Conservation (phyloP, 495 filamentous ascomycete genomes). For the Usnea hakonensis region DNA sequence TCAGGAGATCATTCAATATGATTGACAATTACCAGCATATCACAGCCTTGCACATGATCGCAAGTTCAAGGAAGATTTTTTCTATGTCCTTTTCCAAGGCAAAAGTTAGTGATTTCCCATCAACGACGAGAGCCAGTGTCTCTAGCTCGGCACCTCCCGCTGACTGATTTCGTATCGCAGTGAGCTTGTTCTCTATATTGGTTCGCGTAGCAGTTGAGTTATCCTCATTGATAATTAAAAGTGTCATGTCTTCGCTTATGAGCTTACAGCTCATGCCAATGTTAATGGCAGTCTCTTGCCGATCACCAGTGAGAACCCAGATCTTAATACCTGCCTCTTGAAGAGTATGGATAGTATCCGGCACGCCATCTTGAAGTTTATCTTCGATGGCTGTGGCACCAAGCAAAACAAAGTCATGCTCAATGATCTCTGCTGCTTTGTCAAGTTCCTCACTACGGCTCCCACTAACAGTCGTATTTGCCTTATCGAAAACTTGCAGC, state of each 20-base stretch:
- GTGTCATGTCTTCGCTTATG: slow-evolving; percentile 97
- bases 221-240: slow-evolving; percentile 94
- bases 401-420: slow-evolving; percentile 81
- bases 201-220: slow-evolving; percentile 63
- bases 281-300: slow-evolving; percentile 98
- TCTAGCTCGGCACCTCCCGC: slow-evolving; percentile 70
- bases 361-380: slow-evolving; percentile 92
- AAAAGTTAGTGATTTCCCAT: slow-evolving; percentile 90
- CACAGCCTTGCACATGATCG: slow-evolving; percentile 94
- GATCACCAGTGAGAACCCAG: slow-evolving; percentile 96
- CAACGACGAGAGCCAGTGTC: slow-evolving; percentile 88
- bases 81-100: slow-evolving; percentile 92
- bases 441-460: slow-evolving; percentile 92
- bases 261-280: slow-evolving; percentile 99
- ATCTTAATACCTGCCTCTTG: slow-evolving; percentile 98
- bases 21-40: slow-evolving; percentile 69
- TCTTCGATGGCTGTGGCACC: slow-evolving; percentile 98
- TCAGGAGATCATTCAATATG: background rate
- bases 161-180: slow-evolving; percentile 72
- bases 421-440: slow-evolving; percentile 93
- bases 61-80: slow-evolving; percentile 86
- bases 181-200: slow-evolving; percentile 85
- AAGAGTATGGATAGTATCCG: slow-evolving; percentile 95
- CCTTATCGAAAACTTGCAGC: slow-evolving; percentile 80
- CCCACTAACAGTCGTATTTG: slow-evolving; percentile 81